Evolutionary conservation across 495 filamentous ascomycete genomes (phyloP).

Genomic region (Margaritispora aquatica): DNA sequence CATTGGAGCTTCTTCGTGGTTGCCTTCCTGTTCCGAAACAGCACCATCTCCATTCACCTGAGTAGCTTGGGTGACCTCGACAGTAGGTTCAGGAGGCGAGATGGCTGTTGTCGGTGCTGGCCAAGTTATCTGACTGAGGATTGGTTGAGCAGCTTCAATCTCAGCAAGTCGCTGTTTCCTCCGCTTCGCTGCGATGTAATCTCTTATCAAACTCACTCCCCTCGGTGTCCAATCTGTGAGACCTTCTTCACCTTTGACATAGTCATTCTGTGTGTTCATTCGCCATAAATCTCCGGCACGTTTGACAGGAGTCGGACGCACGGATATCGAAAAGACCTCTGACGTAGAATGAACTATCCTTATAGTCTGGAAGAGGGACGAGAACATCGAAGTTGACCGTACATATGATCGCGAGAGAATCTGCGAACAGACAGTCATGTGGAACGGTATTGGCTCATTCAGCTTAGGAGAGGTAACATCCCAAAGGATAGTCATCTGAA

Average conservation of each 20-base stretch:
- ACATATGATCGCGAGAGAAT: slow-evolving; percentile 80
- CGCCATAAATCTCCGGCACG: slow-evolving; percentile 90
- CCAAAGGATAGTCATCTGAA: slow-evolving; percentile 82
- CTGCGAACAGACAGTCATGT: slow-evolving; percentile 70
- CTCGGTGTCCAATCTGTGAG: slow-evolving; percentile 80
- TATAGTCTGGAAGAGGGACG: slow-evolving; percentile 76
- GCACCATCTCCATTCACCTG: neutral
- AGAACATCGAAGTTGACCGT: slow-evolving; percentile 78
- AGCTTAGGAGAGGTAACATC: slow-evolving; percentile 74
- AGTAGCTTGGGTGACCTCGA: neutral
- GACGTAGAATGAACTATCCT: slow-evolving; percentile 82
- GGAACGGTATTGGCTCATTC: slow-evolving; percentile 76
- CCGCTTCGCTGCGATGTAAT: slow-evolving; percentile 68
- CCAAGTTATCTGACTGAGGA: slow-evolving; percentile 44
- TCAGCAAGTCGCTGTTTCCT: slow-evolving; percentile 66
- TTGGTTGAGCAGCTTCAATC: slow-evolving; percentile 69
- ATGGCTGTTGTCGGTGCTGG: slow-evolving; percentile 23
- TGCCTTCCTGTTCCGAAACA: neutral
- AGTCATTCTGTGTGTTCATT: slow-evolving; percentile 91
- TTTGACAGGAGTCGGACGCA: slow-evolving; percentile 85
- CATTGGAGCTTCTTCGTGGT: slow-evolving; percentile 2
- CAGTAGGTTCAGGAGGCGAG: neutral
- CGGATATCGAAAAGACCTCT: slow-evolving; percentile 74
- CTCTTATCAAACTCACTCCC: slow-evolving; percentile 78
- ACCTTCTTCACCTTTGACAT: slow-evolving; percentile 89